Evolutionary conservation across 2,329 filamentous ascomycete genomes (phyloP).

Genomic region (Aspergillus cejpii): DNA sequence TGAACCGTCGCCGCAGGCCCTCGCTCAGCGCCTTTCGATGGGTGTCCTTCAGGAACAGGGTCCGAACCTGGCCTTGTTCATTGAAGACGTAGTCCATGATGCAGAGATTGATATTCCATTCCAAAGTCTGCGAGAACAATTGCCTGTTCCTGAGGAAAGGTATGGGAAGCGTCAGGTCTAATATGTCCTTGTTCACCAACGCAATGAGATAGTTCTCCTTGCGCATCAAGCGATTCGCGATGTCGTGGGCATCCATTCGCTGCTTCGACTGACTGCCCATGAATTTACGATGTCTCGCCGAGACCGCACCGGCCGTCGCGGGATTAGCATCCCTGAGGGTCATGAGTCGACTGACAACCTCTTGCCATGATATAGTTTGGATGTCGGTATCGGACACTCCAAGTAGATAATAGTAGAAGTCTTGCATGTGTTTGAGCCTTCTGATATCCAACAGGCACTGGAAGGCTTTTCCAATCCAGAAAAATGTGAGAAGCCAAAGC

Average conservation of each 20-base stretch:
- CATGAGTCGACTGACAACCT: slow-evolving; percentile 80
- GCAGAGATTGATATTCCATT: slow-evolving; percentile 86
- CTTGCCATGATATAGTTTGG: slow-evolving; percentile 91
- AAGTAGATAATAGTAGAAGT: slow-evolving; percentile 77
- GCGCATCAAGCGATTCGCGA: slow-evolving; percentile 93
- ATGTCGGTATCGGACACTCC: slow-evolving; percentile 81
- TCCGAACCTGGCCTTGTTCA: slow-evolving; percentile 75
- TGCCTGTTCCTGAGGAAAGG: slow-evolving; percentile 74
- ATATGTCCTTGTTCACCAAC: slow-evolving; percentile 90
- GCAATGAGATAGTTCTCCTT: slow-evolving; percentile 96
- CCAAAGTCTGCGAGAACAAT: slow-evolving; percentile 79
- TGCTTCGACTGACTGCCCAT: slow-evolving; percentile 85
- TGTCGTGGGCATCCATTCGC: slow-evolving; percentile 90
- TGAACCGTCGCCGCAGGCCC: slow-evolving; percentile 68
- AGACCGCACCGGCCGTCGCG: slow-evolving; percentile 62
- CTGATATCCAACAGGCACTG: slow-evolving; percentile 67
- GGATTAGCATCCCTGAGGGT: slow-evolving; percentile 76
- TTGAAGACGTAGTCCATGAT: slow-evolving; percentile 94
- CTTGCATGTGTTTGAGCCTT: slow-evolving; percentile 67
- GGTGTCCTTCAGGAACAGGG: slow-evolving; percentile 76
- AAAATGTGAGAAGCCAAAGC: slow-evolving; percentile 77
- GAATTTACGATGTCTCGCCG: slow-evolving; percentile 53
- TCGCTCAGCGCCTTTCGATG: slow-evolving; percentile 72
- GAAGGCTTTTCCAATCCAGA: slow-evolving; percentile 74
- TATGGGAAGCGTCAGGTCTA: slow-evolving; percentile 78